Conservation (phyloP, 2,329 filamentous ascomycete species). For the Penicillium capsulatum region DNA sequence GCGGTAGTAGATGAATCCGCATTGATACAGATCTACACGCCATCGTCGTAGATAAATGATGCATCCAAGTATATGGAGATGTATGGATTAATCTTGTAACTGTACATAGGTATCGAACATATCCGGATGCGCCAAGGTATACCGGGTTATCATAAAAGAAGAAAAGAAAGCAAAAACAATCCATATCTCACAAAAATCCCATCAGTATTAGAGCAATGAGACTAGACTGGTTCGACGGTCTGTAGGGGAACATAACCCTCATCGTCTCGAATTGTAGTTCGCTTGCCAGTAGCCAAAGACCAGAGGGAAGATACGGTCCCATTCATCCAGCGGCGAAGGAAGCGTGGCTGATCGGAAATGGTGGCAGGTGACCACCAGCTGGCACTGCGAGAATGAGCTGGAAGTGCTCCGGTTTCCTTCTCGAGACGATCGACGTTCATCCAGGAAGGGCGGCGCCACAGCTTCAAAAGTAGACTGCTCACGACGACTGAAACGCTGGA, state of each 20-base stretch:
- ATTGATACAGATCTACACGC: too few relatives aligned
- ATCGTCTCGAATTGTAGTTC: constrained; percentile 23
- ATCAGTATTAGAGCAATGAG: background rate
- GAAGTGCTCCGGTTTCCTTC: constrained; percentile 45
- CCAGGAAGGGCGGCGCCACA: constrained; percentile 81
- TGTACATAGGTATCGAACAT: too few relatives aligned
- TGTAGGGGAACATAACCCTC: constrained; percentile 46
- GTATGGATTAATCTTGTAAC: too few relatives aligned
- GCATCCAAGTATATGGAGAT: too few relatives aligned
- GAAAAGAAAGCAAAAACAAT: constrained; percentile 18
- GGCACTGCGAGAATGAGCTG: constrained; percentile 16
- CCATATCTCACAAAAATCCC: background rate
- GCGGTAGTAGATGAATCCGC: too few relatives aligned
- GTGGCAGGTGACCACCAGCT: constrained; percentile 33
- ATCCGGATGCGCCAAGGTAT: too few relatives aligned
- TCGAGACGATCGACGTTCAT: constrained; percentile 70
- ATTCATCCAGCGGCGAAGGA: constrained; percentile 18
- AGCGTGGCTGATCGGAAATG: constrained; percentile 18
- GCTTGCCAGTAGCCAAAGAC: constrained; percentile 28
- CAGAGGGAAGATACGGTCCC: constrained; percentile 23
- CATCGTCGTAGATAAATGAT: too few relatives aligned
- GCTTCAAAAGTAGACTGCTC: constrained; percentile 76
- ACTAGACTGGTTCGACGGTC: constrained; percentile 39
- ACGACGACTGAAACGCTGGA: constrained; percentile 87
- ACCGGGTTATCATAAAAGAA: too few relatives aligned